Evolutionary conservation across 805 yeast species (phyloP), one percentile per base, ranked within the genome.

Genomic region (Maudiozyma turicensis): DNA sequence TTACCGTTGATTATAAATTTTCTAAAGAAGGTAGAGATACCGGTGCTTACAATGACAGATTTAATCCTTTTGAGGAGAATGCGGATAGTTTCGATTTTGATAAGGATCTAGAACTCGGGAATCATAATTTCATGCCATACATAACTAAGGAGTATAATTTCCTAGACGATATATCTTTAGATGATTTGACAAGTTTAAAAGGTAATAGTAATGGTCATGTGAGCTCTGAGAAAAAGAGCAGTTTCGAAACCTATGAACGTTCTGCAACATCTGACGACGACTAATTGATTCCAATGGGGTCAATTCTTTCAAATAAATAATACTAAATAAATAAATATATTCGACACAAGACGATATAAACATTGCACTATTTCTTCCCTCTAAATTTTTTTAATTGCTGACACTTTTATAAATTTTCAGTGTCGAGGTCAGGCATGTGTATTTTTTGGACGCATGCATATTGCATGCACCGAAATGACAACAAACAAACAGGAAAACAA

Each of bases 1-100:
- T 59, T 32, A 52, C 50, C 29, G 57, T 62, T 11, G 66, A 62
- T 45, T 60, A 61, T 41, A 49, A 52, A 20, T 46, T 56, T 26
- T 60, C 63, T 9, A 43, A 50, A 20, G 59, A 53, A 29, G 50
- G 47, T 40, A 46, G 6, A 40, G 47, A 37, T 47, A 40, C 28
- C 11, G 40, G 43, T 6, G 7, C 6, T 1, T 28, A 30, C 42
- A 13, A 31, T 10, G n/a, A 14, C 14, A 29, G 39, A 32, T 33
- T 13, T 5, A 28, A 48, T 31, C 33, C 28, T 4, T 37, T 40
- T n/a, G 33, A 14, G 3, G 32, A 38, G 32, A 8, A 35, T 15
- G 47, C 26, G 41, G 48, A 48, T 9, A 28, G n/a, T 15, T 13
- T 40, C 30, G n/a, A 40, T 6, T 11, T 20, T 6, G 43, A 28